Evolutionary conservation across 2,329 filamentous ascomycete species (phyloP).

Genomic region (Diaporthe velutina): DNA sequence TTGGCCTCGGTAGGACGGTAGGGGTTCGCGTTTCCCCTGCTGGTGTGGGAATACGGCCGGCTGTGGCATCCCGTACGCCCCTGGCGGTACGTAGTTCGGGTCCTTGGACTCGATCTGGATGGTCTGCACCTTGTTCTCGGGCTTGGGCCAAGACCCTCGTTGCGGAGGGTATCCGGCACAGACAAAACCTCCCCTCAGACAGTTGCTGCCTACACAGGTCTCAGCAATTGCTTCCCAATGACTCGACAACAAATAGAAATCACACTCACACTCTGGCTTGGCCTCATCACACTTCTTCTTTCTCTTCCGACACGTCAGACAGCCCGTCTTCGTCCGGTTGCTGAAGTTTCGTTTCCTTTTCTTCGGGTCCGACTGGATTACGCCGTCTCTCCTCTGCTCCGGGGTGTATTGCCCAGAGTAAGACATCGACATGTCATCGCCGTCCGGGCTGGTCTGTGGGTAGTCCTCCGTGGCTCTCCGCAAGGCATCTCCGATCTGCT

Average conservation of each 20-base stretch:
- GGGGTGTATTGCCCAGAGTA: slow-evolving; percentile 60
- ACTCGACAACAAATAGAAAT: background rate
- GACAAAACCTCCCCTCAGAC: slow-evolving; percentile 87
- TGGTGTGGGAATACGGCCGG: slow-evolving; percentile 50
- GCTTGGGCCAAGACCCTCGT: slow-evolving; percentile 83
- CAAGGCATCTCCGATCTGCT: slow-evolving; percentile 60
- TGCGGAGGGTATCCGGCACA: slow-evolving; percentile 93
- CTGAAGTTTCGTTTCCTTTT: slow-evolving; percentile 87
- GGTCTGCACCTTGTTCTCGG: slow-evolving; percentile 75
- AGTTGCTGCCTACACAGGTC: slow-evolving; percentile 79
- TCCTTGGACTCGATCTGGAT: slow-evolving; percentile 90
- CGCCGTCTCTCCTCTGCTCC: slow-evolving; percentile 61
- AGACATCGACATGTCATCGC: slow-evolving; percentile 58
- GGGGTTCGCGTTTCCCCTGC: slow-evolving; percentile 65
- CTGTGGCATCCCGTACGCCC: slow-evolving; percentile 73
- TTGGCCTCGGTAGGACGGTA: slow-evolving; percentile 72
- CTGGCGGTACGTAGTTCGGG: slow-evolving; percentile 70
- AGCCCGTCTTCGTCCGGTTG: slow-evolving; percentile 95
- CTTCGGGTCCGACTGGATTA: slow-evolving; percentile 72
- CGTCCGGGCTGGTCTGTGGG: slow-evolving; percentile 66
- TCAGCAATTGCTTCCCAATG: slow-evolving; percentile 9
- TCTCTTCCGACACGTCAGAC: slow-evolving; percentile 88
- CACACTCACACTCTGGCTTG: slow-evolving; percentile 86
- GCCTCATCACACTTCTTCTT: slow-evolving; percentile 99
- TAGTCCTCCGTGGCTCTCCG: slow-evolving; percentile 63